phyloP scores from a whole-genome alignment of 2,329 filamentous ascomycete species.

The Cladosporium sphaerospermum region DNA sequence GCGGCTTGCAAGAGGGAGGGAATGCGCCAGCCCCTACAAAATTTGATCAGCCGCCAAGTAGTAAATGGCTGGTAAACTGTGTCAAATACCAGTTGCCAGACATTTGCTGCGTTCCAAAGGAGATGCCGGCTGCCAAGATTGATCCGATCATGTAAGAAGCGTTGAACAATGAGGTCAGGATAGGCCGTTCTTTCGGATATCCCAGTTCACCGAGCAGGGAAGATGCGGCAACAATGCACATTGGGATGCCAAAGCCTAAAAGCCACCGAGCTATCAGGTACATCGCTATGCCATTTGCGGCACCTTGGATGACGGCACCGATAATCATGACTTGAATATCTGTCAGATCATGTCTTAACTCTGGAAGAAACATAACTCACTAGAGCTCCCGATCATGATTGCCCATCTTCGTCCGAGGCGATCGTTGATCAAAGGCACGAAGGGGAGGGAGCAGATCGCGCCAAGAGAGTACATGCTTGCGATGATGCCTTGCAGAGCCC shows the following conservation, averaged over 20 bases:
- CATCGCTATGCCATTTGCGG: conserved; percentile 46
- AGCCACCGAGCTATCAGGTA: conserved; percentile 55
- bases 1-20: conserved; percentile 43
- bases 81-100: conserved; percentile 27
- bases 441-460: conserved; percentile 52
- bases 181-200: conserved; percentile 55
- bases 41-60: no score
- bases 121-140: conserved; percentile 38
- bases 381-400: conserved; percentile 49
- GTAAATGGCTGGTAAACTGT: no score
- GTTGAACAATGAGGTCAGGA: conserved; percentile 57
- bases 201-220: conserved; percentile 55
- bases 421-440: conserved; percentile 52
- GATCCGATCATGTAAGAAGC: conserved; percentile 54
- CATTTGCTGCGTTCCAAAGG: conserved; percentile 44
- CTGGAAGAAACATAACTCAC: neutral
- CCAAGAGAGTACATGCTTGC: conserved; percentile 56
- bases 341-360: neutral
- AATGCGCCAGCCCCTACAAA: conserved; percentile 37
- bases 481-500: conserved; percentile 48
- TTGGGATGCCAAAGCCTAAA: conserved; percentile 57
- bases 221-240: conserved; percentile 53
- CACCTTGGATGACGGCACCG: conserved; percentile 52
- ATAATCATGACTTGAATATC: conserved; percentile 41
- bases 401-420: conserved; percentile 51